Percentiles rank a stretch among this genome's conserved stretches.
phyloP scores from a whole-genome alignment of 1,139 yeast species.

The Zygoascus hellenicus region DNA sequence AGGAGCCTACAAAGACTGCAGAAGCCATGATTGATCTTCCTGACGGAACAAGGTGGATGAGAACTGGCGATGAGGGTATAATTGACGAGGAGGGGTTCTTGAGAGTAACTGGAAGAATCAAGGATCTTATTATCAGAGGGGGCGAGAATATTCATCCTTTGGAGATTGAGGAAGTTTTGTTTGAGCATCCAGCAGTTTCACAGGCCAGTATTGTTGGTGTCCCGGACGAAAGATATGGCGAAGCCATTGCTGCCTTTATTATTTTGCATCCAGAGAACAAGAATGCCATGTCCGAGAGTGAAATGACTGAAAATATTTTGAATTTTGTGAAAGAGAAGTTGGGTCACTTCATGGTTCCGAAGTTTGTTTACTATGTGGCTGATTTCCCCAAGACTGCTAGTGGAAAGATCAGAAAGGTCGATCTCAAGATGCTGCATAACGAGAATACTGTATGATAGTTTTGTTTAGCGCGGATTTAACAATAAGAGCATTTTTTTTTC shows the following conservation, averaged over 20 bases:
- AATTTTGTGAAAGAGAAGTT: constrained; percentile 24
- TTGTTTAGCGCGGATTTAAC: too few species aligned
- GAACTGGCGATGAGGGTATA: constrained; percentile 34
- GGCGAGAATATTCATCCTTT: constrained; percentile 36
- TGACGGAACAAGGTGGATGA: constrained; percentile 31
- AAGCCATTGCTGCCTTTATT: constrained; percentile 32
- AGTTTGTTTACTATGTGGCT: constrained; percentile 27
- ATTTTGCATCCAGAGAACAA: constrained; percentile 21
- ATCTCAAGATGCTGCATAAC: constrained; percentile 23
- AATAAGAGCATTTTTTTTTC: neutral
- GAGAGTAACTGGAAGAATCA: constrained; percentile 33
- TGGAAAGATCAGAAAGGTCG: constrained; percentile 35
- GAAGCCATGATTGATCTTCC: constrained; percentile 28
- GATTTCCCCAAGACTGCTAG: constrained; percentile 34
- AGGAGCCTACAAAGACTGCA: constrained; percentile 26
- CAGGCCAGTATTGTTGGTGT: constrained; percentile 34
- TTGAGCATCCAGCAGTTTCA: constrained; percentile 27
- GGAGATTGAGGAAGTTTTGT: constrained; percentile 32
- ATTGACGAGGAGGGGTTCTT: constrained; percentile 31
- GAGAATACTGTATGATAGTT: neutral
- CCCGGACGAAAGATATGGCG: constrained; percentile 32
- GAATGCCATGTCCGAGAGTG: constrained; percentile 14
- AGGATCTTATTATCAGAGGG: constrained; percentile 34
- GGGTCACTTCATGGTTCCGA: constrained; percentile 33
- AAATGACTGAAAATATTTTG: constrained; percentile 20